Evolutionary conservation across 208 protist species (phyloP), one percentile per base, ranked within the genome.

Genomic region (Leishmania tropica): DNA sequence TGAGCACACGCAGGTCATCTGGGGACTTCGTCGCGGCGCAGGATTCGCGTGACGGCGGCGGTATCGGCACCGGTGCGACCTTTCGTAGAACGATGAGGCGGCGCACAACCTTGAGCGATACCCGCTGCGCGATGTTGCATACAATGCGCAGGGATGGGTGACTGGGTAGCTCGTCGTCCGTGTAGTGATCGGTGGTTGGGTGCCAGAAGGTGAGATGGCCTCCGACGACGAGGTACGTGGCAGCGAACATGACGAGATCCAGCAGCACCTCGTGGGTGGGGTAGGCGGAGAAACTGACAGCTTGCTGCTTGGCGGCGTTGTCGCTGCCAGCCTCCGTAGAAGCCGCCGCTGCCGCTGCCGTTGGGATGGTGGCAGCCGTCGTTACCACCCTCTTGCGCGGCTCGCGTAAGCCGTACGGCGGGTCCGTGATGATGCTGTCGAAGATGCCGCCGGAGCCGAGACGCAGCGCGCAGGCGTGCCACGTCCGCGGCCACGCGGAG

Each of bases 161-260:
- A 48, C 78, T 90, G 19, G 98, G 97, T 31, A 99, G 84, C 86
- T 99, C 97, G 21, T 89, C 93, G 62, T 89, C 77, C 40, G 90
- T 95, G 86, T 98, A 99, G 56, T 85, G 80, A 75, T 91, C 84
- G 15, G 97, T 98, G 21, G 97, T 99, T 47, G 98, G 96, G 85
- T 99, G 95, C 98, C 98, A 99, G 83, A 98, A 99, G 68, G 96
- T 89, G 13, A 99, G 89, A 58, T 90, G 85, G 24, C 98, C 98
- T 31, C 95, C 95, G 28, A 98, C 72, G 19, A 92, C 88, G 3
- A 99, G 88, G 47, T 89, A 81, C 65, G 90, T 88, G 0, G 98
- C 97, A 10, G 98, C 98, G 79, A 99, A 98, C 51, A 96, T 81
- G 45, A 99, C 87, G 10, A 99, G 83, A 83, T 99, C 98, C 1